Base-by-base conservation (phyloP, 805 yeast species). In the Candida chilensis region DNA sequence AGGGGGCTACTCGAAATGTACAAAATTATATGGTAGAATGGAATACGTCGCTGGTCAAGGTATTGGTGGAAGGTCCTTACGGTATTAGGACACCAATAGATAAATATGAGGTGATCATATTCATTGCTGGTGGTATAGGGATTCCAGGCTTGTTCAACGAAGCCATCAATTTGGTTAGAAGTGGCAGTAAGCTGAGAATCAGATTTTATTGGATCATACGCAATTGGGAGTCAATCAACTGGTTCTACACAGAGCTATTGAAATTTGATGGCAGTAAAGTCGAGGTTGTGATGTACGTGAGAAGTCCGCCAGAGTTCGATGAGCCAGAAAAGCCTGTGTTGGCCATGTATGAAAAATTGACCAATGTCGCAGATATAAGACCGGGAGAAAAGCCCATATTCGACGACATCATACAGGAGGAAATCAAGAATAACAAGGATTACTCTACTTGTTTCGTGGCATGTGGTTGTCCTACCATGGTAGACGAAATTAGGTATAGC, bases 61-160 rank as follows among this genome's bases (percentile, higher is more conserved):
- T 64, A 6, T 47, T 60, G 8, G 27, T 74, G 3, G 90, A 81
- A 45, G 90, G 90, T 1, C 87, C 88, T 2, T 81, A 82, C 44
- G 84, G 90, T 3, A 58, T 61, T 24, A 38, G 66, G 3, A 46
- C 70, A 4, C 69, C 77, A 2, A 53, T 73, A 11, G 52, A 57
- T 17, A 53, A 58, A 27, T 78, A 67, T 40, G 68, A 73, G 29
- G 64, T 69, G 33, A 67, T 77, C 5, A 60, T 78, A 5, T 63
- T 78, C 27, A 37, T 81, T 16, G 80, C 88, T 6, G 88, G 86
- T 28, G 90, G 92, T 19, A 74, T 74, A 32, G 92, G 92, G 31
- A 60, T 82, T 30, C 77, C 90, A 1, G 83, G 76, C 15, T 52
- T 65, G 16, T 50, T 54, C 27, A 57, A 63, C 13, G 65, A 64